A percentile compares a stretch with the other conserved stretches of the same genome.
phyloP scores from a whole-genome alignment of 129 eudicot species.

The Sambucus nigra region DNA sequence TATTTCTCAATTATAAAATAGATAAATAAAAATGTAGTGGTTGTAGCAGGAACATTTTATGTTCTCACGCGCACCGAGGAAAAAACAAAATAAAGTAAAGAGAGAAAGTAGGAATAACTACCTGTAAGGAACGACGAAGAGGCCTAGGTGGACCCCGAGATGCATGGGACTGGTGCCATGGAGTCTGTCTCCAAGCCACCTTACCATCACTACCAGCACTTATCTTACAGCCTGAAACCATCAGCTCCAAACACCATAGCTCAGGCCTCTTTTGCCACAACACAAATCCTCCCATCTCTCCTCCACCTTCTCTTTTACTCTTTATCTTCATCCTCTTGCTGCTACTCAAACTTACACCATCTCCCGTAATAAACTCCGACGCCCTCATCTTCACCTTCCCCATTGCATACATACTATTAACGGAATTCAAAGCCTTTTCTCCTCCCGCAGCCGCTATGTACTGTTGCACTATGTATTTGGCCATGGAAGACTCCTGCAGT shows the following conservation, averaged over 20 bases:
- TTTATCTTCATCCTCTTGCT: conserved; percentile 39
- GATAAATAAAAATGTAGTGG: too few species aligned
- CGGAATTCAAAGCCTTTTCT: conserved; percentile 49
- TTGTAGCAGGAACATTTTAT: too few species aligned
- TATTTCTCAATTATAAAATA: too few species aligned
- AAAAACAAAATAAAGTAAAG: background rate
- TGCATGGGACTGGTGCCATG: conserved; percentile 93
- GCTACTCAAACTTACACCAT: conserved; percentile 22
- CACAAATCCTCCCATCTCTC: conserved; percentile 85
- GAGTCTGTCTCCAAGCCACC: conserved; percentile 97
- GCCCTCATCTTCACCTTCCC: conserved; percentile 93
- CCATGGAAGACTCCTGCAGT: conserved; percentile 79
- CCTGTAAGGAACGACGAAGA: conserved; percentile 94
- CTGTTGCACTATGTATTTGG: conserved; percentile 85
- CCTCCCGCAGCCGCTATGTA: conserved; percentile 93
- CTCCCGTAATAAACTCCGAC: conserved; percentile 57
- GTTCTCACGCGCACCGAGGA: too few species aligned
- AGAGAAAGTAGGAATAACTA: conserved; percentile 6
- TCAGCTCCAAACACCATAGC: conserved; percentile 81
- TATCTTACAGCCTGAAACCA: conserved; percentile 77
- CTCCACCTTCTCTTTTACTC: conserved; percentile 33
- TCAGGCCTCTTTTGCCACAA: conserved; percentile 92
- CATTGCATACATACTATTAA: conserved; percentile 70
- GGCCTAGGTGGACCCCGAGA: conserved; percentile 94
- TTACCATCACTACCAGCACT: conserved; percentile 93